These are phyloP conservation scores for Niveomyces coronatus DNA, from an alignment of 2,329 filamentous ascomycete genomes.

Conservation along the genomic window DNA sequence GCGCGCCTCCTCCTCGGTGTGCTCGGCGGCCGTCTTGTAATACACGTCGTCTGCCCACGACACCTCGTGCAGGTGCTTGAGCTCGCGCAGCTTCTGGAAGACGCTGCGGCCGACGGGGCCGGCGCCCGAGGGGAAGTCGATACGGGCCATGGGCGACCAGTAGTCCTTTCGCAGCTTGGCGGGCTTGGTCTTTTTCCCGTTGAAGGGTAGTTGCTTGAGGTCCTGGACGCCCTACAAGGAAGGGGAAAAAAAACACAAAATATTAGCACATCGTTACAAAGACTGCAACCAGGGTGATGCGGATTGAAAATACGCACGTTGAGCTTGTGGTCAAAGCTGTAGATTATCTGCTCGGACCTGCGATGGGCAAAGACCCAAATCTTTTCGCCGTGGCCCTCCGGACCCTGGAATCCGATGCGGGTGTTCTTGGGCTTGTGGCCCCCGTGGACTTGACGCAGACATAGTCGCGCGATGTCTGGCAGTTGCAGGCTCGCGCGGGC, in stretches of 20 bases:
- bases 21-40: conserved; percentile 26
- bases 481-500: conserved; percentile 8
- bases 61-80: conserved; percentile 51
- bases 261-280: not conserved
- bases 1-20: conserved; percentile 23
- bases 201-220: conserved; percentile 51
- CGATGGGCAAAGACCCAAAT: conserved; percentile 47
- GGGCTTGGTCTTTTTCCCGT: conserved; percentile 57
- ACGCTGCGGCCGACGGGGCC: conserved; percentile 46
- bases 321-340: conserved; percentile 36
- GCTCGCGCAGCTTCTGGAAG: conserved; percentile 55
- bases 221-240: conserved; percentile 30
- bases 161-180: conserved; percentile 55
- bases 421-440: conserved; percentile 2
- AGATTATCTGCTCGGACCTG: conserved; percentile 39
- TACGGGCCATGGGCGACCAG: conserved; percentile 51
- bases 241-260: too few relatives aligned
- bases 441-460: conserved; percentile 8
- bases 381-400: conserved; percentile 42
- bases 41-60: conserved; percentile 44
- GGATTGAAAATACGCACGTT: conserved; percentile 26
- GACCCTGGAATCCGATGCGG: conserved; percentile 17
- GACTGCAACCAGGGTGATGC: too few relatives aligned
- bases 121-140: conserved; percentile 44
- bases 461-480: conserved; percentile 8